Evolutionary conservation across 306 rosid genomes (phyloP).

Genomic region (Amphicarpaea edgeworthii): DNA sequence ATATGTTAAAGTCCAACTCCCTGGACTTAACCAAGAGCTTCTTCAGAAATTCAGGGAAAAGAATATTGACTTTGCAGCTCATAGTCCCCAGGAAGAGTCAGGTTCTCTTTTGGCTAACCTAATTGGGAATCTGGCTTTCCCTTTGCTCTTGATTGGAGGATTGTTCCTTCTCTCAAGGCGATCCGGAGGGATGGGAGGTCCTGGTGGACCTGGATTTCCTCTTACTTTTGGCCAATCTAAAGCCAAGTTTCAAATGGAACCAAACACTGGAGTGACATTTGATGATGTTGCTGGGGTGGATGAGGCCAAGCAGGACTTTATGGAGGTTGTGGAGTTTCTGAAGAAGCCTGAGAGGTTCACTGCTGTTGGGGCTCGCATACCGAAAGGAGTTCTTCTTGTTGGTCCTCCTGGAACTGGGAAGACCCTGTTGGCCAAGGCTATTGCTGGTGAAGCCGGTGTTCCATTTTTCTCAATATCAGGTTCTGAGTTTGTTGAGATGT

Average conservation of each 20-base stretch:
- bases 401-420: constrained; percentile 99
- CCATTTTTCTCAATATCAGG: constrained; percentile 99
- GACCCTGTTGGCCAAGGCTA: constrained; percentile 93
- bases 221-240: constrained; percentile 94
- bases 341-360: constrained; percentile 99
- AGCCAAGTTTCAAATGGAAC: constrained; percentile 99
- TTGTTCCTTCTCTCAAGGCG: constrained; percentile 92
- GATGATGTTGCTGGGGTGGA: constrained; percentile 99
- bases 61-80: constrained; percentile 98
- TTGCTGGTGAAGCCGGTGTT: constrained; percentile 99
- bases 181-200: constrained; percentile 99
- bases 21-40: constrained; percentile 96
- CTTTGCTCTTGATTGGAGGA: constrained; percentile 86
- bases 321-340: constrained; percentile 98
- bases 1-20: constrained; percentile 94
- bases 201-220: constrained; percentile 98
- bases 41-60: constrained; percentile 98
- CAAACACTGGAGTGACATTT: constrained; percentile 97
- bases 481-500: constrained; percentile 99
- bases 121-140: constrained; percentile 96
- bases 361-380: constrained; percentile 98
- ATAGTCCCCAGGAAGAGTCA: constrained; percentile 96
- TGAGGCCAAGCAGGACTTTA: constrained; percentile 98
- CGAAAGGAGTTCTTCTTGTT: constrained; percentile 98
- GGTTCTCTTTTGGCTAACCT: constrained; percentile 87